Evolutionary conservation across 2,329 filamentous ascomycete species (phyloP).

Genomic region (Pseudopithomyces maydicus): DNA sequence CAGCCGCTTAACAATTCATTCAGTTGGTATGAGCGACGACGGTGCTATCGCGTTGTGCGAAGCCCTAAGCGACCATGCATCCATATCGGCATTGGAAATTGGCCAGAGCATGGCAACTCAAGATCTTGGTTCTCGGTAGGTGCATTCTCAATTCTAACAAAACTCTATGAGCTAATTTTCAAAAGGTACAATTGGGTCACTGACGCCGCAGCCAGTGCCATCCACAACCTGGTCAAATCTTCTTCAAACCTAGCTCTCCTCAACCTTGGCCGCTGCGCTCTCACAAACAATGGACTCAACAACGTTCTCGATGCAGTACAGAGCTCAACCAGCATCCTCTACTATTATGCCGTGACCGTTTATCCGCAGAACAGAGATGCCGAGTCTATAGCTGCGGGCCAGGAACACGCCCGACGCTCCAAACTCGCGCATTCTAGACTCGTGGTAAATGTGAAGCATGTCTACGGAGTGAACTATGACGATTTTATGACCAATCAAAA

Average conservation of each 20-base stretch:
- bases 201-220: conserved; percentile 41
- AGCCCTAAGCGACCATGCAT: conserved; percentile 42
- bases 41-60: conserved; percentile 48
- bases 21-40: conserved; percentile 49
- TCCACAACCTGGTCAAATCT: conserved; percentile 43
- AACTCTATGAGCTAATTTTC: neutral
- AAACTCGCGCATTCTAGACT: conserved; percentile 21
- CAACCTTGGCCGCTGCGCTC: conserved; percentile 46
- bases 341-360: conserved; percentile 46
- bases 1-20: conserved; percentile 47
- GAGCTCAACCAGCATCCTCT: conserved; percentile 43
- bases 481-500: conserved; percentile 23
- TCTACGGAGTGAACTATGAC: conserved; percentile 30
- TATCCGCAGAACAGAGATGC: conserved; percentile 25
- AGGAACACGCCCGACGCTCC: conserved; percentile 20
- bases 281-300: conserved; percentile 30
- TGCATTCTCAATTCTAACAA: neutral
- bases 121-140: conserved; percentile 38
- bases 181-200: conserved; percentile 54
- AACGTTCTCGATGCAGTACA: conserved; percentile 37
- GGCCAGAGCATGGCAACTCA: conserved; percentile 55
- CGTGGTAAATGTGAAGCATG: conserved; percentile 24
- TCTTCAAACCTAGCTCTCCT: conserved; percentile 48
- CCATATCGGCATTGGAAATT: conserved; percentile 49
- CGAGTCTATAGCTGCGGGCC: conserved; percentile 22